Conservation (phyloP, 2,329 filamentous ascomycete species). For the Aspergillus tanneri region DNA sequence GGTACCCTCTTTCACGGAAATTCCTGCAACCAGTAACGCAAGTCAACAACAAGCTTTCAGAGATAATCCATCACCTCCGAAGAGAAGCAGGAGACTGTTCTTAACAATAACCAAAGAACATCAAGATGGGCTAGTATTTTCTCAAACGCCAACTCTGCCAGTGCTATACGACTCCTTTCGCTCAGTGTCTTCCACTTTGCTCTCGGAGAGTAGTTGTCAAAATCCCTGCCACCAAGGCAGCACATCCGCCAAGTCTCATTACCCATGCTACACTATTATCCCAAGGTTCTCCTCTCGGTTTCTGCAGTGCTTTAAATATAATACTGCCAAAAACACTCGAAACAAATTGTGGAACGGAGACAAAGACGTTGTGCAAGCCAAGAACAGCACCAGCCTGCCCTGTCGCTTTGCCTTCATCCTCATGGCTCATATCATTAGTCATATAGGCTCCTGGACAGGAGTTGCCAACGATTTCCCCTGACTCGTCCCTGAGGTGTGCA, state of each 20-base stretch:
- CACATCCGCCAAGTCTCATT: slow-evolving; percentile 76
- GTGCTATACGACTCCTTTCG: no score
- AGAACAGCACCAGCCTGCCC: slow-evolving; percentile 88
- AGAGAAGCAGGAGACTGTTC: no score
- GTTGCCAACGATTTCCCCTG: slow-evolving; percentile 16
- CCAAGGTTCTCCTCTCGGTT: slow-evolving; percentile 77
- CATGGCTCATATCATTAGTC: no score
- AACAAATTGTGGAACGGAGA: slow-evolving; percentile 86
- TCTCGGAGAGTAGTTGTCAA: slow-evolving; percentile 67
- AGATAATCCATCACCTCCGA: no score
- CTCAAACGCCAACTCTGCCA: no score
- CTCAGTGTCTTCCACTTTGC: slow-evolving; percentile 53
- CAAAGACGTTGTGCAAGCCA: slow-evolving; percentile 92
- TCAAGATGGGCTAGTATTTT: no score
- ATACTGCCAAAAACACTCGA: slow-evolving; percentile 80
- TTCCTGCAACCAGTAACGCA: no score
- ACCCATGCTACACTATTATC: slow-evolving; percentile 88
- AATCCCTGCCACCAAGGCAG: slow-evolving; percentile 73
- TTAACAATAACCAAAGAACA: no score
- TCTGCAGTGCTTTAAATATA: slow-evolving; percentile 83
- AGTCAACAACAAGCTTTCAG: no score
- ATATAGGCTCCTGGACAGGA: slow-evolving; percentile 25
- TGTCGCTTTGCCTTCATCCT: slow-evolving; percentile 50
- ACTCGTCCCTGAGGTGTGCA: slow-evolving; percentile 37
- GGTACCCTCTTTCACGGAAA: no score